Base-by-base conservation (phyloP, 73 alveolate genomes). In the Stentor roeselii region DNA sequence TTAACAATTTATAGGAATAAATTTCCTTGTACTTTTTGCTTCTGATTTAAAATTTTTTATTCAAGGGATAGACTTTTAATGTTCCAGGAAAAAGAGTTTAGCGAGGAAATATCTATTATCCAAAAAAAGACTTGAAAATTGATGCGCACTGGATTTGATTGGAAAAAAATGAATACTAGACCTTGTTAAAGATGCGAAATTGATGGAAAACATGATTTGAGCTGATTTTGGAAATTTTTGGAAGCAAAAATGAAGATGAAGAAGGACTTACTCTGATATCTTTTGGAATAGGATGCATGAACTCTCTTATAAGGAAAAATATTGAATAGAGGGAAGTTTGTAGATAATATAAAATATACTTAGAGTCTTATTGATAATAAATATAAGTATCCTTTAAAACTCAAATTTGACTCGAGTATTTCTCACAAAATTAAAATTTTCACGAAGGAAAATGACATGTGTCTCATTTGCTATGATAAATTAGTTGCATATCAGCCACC, bases 231-330 rank as follows among this genome's bases (percentile, higher is more conserved):
- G 89, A 88, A 60, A 58, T 78, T 27, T 91, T 94, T 3, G 88
- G 96, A 39, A 95, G 97, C 3, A 96, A 97, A 88, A 86, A 94
- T 3, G 86, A 85, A 27, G 99, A 95, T 39, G 98, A 96, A 78
- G 96, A 95, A 87, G 91, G 60, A 60, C 77, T 39, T 97, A 97
- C 84, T 78, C 97, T 36, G 83, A 95, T 83, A 96, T 94, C 1
- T 96, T 97, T 88, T 96, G 98, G 95, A 96, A 92, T 67, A 88
- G 98, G 78, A 89, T 97, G 3, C 82, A 95, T 31, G 96, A 91
- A 61, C 88, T 97, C 15, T 88, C 93, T 27, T 99, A 96, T 76
- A 93, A 95, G 3, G 97, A 95, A 84, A 95, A 92, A 92, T 78
- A 88, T 96, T 84, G 99, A 96, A 83, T 96, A 95, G 84, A 97